Evolutionary conservation across 352 stramenopile species (phyloP), one percentile per base, ranked within the genome.

Genomic region (Thraustochytrium striatum): DNA sequence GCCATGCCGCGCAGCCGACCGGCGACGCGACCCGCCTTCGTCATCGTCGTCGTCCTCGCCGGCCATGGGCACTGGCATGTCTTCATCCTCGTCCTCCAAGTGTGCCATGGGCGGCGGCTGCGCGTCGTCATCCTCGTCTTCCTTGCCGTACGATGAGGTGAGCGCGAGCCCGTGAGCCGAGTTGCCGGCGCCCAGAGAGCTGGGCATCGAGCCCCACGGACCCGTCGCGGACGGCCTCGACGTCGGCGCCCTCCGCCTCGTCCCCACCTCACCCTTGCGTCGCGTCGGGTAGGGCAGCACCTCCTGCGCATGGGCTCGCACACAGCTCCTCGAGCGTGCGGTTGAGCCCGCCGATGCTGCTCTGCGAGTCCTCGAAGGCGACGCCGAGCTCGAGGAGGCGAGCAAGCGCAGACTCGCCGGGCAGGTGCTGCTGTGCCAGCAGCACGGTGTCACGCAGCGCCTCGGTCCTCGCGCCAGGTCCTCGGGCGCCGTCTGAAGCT

Each of bases 21-120:
- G n/a, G n/a, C n/a, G n/a, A n/a, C n/a, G n/a, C n/a, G n/a, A 16
- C 2, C 30, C 59, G 5, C 16, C 41, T 1, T 47, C 33, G 13
- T 55, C 59, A 91, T 94, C 21, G 85, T 84, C 84, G 92, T 65
- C 25, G n/a, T 92, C 83, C 89, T 92, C 90, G 93, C 93, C 0
- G 88, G 93, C 61, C 39, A 62, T 82, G 81, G 13, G 91, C 11
- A 47, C 68, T 38, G 70, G 55, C 36, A 78, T 57, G 21, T 83
- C 79, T 11, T 21, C 44, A 1, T 80, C 57, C 5, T 72, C 72
- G 57, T 81, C 78, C 36, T 83, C 79, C 25, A n/a, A 11, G 9
- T 61, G 9, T n/a, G 53, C n/a, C n/a, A 61, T 30, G 7, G 32
- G 9, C 19, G 19, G 7, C 9, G 52, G 52, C 0, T 32, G 19